Percentiles rank a stretch among this genome's conserved stretches.
phyloP scores from a whole-genome alignment of 1,139 yeast genomes.

The Yamadazyma songkhlaensis region DNA sequence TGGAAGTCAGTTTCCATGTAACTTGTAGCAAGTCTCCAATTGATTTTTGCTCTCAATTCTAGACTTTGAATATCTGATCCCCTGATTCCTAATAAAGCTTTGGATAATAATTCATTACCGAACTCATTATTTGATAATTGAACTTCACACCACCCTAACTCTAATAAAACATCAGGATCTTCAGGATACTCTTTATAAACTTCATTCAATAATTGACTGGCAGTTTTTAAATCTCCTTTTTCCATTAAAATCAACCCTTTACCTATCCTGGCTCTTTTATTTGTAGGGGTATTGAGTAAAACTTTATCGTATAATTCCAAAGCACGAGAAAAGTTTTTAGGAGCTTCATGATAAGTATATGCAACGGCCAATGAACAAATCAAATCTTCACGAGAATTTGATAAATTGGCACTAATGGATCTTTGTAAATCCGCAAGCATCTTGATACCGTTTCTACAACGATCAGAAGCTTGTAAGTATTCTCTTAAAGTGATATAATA shows the following conservation, averaged over 20 bases:
- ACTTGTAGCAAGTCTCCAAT: constrained; percentile 75
- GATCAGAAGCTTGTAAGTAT: constrained; percentile 59
- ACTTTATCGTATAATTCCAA: constrained; percentile 66
- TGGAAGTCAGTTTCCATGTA: constrained; percentile 32
- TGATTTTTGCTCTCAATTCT: constrained; percentile 56
- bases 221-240: constrained; percentile 53
- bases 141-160: constrained; percentile 78
- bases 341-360: constrained; percentile 84
- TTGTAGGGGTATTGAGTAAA: constrained; percentile 39
- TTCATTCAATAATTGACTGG: constrained; percentile 48
- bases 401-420: constrained; percentile 45
- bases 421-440: constrained; percentile 49
- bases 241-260: constrained; percentile 77
- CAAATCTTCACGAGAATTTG: constrained; percentile 56
- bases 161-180: constrained; percentile 61
- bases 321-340: constrained; percentile 80
- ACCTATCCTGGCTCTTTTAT: constrained; percentile 70
- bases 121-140: constrained; percentile 45
- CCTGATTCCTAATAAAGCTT: constrained; percentile 39
- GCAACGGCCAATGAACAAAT: constrained; percentile 69
- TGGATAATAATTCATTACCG: constrained; percentile 54
- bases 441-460: constrained; percentile 61
- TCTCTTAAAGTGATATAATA: constrained; percentile 62
- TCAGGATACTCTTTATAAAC: constrained; percentile 52
- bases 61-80: constrained; percentile 53